A percentile compares a stretch with the other conserved stretches of the same genome.
Conservation (phyloP, 1,139 yeast genomes). For the Debaryomyces coudertii region DNA sequence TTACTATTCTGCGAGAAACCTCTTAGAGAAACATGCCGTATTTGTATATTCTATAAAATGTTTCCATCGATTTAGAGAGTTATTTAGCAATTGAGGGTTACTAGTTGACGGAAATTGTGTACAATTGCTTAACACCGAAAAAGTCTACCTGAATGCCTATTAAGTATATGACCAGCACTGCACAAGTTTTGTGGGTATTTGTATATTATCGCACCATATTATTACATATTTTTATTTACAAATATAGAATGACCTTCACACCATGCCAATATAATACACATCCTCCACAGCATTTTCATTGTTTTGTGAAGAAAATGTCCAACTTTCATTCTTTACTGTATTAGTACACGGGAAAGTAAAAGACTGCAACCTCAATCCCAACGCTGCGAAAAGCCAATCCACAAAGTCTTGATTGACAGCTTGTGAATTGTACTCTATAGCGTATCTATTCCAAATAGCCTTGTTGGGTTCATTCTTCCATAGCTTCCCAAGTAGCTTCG, state of each 20-base stretch:
- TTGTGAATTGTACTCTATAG: slow-evolving; percentile 29
- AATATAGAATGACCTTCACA: neutral
- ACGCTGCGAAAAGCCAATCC: slow-evolving; percentile 23
- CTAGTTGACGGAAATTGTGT: too few species aligned
- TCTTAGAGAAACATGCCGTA: too few species aligned
- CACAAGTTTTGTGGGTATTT: neutral
- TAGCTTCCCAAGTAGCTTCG: slow-evolving; percentile 27
- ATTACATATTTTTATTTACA: neutral
- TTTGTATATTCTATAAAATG: too few species aligned
- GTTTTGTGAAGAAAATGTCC: slow-evolving; percentile 14
- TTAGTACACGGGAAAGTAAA: slow-evolving; percentile 7
- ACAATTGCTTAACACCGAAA: too few species aligned
- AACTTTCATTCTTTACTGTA: slow-evolving; percentile 12
- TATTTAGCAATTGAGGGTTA: too few species aligned
- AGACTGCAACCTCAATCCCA: slow-evolving; percentile 7
- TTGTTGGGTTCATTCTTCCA: slow-evolving; percentile 33
- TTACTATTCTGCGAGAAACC: too few species aligned
- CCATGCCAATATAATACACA: slow-evolving; percentile 11
- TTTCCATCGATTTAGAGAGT: too few species aligned
- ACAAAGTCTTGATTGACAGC: slow-evolving; percentile 19
- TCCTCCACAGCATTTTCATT: slow-evolving; percentile 15
- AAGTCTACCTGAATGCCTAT: too few species aligned
- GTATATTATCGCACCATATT: neutral
- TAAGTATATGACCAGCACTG: neutral
- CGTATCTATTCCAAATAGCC: slow-evolving; percentile 34